Percentiles rank a stretch among this genome's conserved stretches.
phyloP scores from a whole-genome alignment of 2,329 filamentous ascomycete species.

The Pezicula radicicola region DNA sequence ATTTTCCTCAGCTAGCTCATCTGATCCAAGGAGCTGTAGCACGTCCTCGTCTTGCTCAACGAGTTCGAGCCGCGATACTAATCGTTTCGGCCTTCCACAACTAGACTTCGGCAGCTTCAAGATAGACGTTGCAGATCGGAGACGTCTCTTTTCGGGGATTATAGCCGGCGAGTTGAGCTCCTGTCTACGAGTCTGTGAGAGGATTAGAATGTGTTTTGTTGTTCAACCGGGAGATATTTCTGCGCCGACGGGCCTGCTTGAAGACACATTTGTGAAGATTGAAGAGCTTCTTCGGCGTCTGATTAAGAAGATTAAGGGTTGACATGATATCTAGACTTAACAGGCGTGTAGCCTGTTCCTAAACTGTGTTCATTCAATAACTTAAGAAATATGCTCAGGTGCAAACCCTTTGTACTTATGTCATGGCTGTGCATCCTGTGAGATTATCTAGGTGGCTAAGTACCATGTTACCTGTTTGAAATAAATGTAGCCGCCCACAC shows the following conservation, averaged over 20 bases:
- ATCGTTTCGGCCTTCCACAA: not conserved
- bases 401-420: too few species aligned
- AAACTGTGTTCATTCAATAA: too few species aligned
- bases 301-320: not conserved
- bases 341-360: too few species aligned
- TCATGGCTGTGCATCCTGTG: too few species aligned
- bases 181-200: not conserved
- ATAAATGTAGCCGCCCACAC: too few species aligned
- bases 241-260: not conserved
- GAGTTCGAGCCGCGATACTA: not conserved
- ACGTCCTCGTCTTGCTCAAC: not conserved
- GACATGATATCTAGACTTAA: too few species aligned
- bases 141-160: not conserved
- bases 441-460: too few species aligned
- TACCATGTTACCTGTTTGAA: too few species aligned
- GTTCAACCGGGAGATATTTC: not conserved
- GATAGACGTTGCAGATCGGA: not conserved
- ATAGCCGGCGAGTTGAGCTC: not conserved
- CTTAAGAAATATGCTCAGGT: too few species aligned
- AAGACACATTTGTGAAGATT: not conserved
- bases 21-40: not conserved
- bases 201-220: not conserved
- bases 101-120: not conserved
- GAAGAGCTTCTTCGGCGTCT: not conserved
- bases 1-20: not conserved